These are phyloP conservation scores for Ganoderma lucidum DNA, from an alignment of 1,284 basidiomycete species.

Conservation along the genomic window DNA sequence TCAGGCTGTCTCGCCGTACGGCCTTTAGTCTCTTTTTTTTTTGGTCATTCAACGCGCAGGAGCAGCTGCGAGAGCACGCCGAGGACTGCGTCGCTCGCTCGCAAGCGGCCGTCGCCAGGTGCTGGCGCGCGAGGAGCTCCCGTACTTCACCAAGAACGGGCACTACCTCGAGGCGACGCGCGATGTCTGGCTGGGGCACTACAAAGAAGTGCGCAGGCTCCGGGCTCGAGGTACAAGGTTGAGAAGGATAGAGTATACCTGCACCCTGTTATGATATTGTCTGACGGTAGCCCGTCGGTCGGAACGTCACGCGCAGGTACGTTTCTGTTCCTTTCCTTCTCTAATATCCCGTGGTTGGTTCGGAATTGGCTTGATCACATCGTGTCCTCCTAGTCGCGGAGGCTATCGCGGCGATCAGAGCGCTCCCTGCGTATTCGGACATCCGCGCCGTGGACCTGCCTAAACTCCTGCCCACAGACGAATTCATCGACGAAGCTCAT, in stretches of 20 bases:
- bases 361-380: not conserved
- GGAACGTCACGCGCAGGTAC: not conserved
- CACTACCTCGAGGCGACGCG: constrained; percentile 36
- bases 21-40: too few species aligned
- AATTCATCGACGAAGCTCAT: constrained; percentile 35
- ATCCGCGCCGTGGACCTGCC: constrained; percentile 18
- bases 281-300: too few species aligned
- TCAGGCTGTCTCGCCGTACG: too few species aligned
- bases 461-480: constrained; percentile 22
- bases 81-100: constrained; percentile 15
- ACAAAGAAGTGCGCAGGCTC: constrained; percentile 18
- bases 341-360: not conserved
- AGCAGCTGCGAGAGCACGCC: constrained; percentile 21
- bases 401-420: constrained; percentile 14
- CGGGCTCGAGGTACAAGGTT: too few species aligned
- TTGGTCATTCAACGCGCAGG: too few species aligned
- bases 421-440: constrained; percentile 18
- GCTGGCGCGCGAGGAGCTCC: constrained; percentile 40
- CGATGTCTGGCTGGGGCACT: constrained; percentile 34
- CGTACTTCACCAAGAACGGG: constrained; percentile 44
- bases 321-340: not conserved
- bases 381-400: constrained; percentile 6
- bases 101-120: constrained; percentile 30
- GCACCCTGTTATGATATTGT: too few species aligned
- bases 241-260: too few species aligned